A percentile compares a stretch with the other conserved stretches of the same genome.
phyloP scores from a whole-genome alignment of 495 filamentous ascomycete genomes.

The Aspergillus sclerotiicarbonarius region DNA sequence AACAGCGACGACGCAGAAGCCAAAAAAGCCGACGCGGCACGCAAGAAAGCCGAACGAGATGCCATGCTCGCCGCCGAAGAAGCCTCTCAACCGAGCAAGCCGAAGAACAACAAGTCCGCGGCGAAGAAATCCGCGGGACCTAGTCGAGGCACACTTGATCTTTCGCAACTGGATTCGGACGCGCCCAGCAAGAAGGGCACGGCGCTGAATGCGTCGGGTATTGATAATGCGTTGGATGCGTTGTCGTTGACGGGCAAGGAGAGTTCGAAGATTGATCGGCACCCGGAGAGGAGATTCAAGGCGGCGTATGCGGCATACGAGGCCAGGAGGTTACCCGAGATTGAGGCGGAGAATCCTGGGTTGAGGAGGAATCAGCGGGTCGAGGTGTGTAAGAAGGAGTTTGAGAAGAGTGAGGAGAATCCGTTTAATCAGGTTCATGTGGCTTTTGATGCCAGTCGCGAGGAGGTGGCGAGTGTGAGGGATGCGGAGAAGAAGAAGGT shows the following conservation, averaged over 20 bases:
- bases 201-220: constrained; percentile 74
- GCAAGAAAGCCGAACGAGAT: constrained; percentile 86
- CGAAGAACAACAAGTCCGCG: constrained; percentile 59
- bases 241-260: constrained; percentile 60
- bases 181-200: constrained; percentile 37
- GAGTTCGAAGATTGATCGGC: constrained; percentile 69
- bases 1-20: constrained; percentile 76
- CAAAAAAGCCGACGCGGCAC: constrained; percentile 81
- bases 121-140: constrained; percentile 63
- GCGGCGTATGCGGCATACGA: constrained; percentile 87
- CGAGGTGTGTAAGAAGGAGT: constrained; percentile 80
- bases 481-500: constrained; percentile 69
- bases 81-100: constrained; percentile 53
- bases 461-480: constrained; percentile 68
- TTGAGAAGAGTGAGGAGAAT: constrained; percentile 87
- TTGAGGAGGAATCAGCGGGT: constrained; percentile 77
- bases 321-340: constrained; percentile 77
- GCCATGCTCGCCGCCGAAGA: constrained; percentile 84
- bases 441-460: constrained; percentile 70
- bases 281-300: constrained; percentile 82
- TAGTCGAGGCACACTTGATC: constrained; percentile 49
- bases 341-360: constrained; percentile 76
- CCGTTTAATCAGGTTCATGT: constrained; percentile 83
- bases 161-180: constrained; percentile 64
- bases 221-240: constrained; percentile 88